Evolutionary conservation across 331 rosid genomes (phyloP).

Genomic region (Quercus tomentella): DNA sequence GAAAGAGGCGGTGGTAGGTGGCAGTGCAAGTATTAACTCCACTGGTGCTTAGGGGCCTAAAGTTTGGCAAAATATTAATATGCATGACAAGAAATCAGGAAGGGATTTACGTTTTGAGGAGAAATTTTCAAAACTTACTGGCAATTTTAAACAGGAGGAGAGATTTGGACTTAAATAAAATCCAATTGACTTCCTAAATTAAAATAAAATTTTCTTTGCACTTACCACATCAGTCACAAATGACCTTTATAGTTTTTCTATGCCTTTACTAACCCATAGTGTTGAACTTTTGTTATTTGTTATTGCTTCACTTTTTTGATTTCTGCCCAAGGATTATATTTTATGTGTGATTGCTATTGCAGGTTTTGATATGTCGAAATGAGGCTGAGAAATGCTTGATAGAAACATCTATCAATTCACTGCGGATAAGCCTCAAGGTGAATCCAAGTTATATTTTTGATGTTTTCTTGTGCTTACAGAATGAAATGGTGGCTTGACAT

Average conservation of each 20-base stretch:
- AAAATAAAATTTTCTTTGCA: too few relatives aligned
- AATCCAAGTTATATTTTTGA: background rate
- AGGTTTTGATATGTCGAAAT: constrained; percentile 92
- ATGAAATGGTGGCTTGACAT: background rate
- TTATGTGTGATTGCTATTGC: constrained; percentile 28
- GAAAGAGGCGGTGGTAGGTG: too few relatives aligned
- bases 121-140: too few relatives aligned
- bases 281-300: background rate
- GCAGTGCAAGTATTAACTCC: too few relatives aligned
- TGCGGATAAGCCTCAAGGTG: constrained; percentile 97
- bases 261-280: background rate
- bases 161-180: too few relatives aligned
- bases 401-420: constrained; percentile 91
- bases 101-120: too few relatives aligned
- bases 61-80: too few relatives aligned
- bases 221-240: background rate
- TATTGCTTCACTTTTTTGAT: background rate
- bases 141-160: too few relatives aligned
- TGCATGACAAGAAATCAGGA: too few relatives aligned
- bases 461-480: constrained; percentile 4
- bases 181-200: too few relatives aligned
- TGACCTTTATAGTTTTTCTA: background rate
- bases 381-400: constrained; percentile 94
- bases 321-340: background rate
- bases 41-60: too few relatives aligned